Evolutionary conservation across 345 rosid species (phyloP).

Genomic region (Moricandia moricandioides): DNA sequence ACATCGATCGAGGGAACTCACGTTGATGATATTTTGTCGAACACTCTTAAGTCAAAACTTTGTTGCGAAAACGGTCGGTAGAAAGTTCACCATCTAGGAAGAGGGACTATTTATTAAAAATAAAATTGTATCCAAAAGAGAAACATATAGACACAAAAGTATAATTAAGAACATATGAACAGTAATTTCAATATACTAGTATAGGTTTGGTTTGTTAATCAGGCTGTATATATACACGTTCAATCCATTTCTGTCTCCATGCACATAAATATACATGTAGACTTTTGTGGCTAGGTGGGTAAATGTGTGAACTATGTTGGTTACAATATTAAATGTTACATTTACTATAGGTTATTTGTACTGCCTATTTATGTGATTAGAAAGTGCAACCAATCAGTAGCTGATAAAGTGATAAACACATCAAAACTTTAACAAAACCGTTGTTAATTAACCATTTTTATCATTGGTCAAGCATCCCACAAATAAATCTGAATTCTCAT

Average conservation of each 20-base stretch:
- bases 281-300: background rate
- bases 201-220: background rate
- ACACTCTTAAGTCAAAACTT: too few relatives aligned
- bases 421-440: background rate
- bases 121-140: background rate
- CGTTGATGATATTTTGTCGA: too few relatives aligned
- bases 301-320: constrained; percentile 10
- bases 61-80: too few relatives aligned
- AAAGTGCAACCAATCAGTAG: constrained; percentile 26
- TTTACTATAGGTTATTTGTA: background rate
- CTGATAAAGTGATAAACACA: constrained; percentile 15
- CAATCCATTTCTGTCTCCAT: background rate
- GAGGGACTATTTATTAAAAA: background rate
- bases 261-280: background rate
- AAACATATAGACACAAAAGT: background rate
- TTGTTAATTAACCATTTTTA: background rate
- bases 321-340: constrained; percentile 25
- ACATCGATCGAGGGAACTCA: too few relatives aligned
- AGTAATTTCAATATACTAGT: background rate
- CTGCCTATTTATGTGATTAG: background rate
- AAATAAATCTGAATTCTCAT: constrained; percentile 1
- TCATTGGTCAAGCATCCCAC: background rate
- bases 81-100: too few relatives aligned
- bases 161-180: background rate
- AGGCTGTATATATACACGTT: background rate